Evolutionary conservation across 495 filamentous ascomycete species (phyloP).

Genomic region (Xylaria intraflava): DNA sequence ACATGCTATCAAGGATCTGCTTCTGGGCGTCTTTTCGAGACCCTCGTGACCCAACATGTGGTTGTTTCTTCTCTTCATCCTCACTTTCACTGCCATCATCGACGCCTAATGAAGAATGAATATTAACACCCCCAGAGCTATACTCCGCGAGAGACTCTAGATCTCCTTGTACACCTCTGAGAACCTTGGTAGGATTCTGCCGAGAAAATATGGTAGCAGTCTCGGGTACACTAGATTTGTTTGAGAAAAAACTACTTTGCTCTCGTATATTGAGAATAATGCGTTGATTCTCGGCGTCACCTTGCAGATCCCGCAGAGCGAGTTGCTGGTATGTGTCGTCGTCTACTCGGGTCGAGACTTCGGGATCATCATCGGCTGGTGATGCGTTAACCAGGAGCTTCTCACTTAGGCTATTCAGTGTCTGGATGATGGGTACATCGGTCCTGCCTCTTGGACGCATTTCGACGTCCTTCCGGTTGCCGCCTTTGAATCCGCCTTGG

Average conservation of each 20-base stretch:
- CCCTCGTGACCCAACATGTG: slow-evolving; percentile 53
- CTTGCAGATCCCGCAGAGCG: slow-evolving; percentile 73
- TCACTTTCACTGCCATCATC: slow-evolving; percentile 64
- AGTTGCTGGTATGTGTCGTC: slow-evolving; percentile 69
- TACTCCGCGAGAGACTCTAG: slow-evolving; percentile 47
- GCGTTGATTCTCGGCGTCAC: slow-evolving; percentile 61
- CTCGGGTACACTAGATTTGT: slow-evolving; percentile 46
- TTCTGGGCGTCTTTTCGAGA: slow-evolving; percentile 47
- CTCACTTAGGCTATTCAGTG: slow-evolving; percentile 78
- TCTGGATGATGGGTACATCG: slow-evolving; percentile 61
- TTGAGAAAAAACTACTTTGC: slow-evolving; percentile 71
- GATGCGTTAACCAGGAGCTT: slow-evolving; percentile 85
- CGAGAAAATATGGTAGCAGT: slow-evolving; percentile 54
- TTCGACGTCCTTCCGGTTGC: slow-evolving; percentile 78
- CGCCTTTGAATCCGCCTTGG: slow-evolving; percentile 56
- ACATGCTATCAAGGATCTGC: slow-evolving; percentile 48
- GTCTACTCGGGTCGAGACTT: slow-evolving; percentile 56
- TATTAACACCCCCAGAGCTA: slow-evolving; percentile 44
- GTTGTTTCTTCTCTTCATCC: slow-evolving; percentile 40
- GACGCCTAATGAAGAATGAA: slow-evolving; percentile 53
- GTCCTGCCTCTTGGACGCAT: slow-evolving; percentile 60
- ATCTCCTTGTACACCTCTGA: slow-evolving; percentile 56
- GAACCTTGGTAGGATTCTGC: slow-evolving; percentile 61
- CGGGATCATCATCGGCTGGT: slow-evolving; percentile 62
- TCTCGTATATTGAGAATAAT: slow-evolving; percentile 84